Evolutionary conservation across 208 protist species (phyloP).

Genomic region (Naegleria gruberi): DNA sequence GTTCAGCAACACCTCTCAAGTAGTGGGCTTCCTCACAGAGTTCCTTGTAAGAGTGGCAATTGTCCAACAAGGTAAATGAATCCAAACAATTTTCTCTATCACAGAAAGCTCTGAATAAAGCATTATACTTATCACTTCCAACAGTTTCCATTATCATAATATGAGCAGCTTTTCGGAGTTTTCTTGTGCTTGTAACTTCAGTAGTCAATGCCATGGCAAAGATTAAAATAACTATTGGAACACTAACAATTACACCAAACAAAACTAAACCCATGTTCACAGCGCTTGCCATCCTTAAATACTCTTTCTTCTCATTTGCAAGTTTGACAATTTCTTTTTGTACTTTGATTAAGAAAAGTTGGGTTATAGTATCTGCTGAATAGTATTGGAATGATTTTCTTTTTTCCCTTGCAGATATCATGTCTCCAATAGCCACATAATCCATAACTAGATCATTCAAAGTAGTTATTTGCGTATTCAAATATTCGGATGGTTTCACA

Average conservation of each 20-base stretch:
- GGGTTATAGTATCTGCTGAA: neutral
- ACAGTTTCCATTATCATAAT: neutral
- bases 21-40: neutral
- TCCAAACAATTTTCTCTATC: neutral
- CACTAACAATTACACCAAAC: neutral
- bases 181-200: neutral
- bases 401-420: neutral
- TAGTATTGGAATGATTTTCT: neutral
- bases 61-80: neutral
- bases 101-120: neutral
- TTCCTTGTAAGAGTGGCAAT: neutral
- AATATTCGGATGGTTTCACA: neutral
- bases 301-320: neutral
- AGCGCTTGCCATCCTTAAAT: neutral
- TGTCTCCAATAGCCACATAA: neutral
- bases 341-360: neutral
- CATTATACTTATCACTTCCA: neutral
- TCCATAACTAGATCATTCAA: neutral
- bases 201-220: neutral
- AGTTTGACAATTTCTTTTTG: neutral
- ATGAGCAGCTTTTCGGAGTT: neutral
- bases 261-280: neutral
- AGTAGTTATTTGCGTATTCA: neutral
- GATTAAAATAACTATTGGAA: neutral
- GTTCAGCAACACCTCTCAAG: neutral